Conservation (phyloP, 2,329 filamentous ascomycete genomes). For the Sclerotinia spermophila region DNA sequence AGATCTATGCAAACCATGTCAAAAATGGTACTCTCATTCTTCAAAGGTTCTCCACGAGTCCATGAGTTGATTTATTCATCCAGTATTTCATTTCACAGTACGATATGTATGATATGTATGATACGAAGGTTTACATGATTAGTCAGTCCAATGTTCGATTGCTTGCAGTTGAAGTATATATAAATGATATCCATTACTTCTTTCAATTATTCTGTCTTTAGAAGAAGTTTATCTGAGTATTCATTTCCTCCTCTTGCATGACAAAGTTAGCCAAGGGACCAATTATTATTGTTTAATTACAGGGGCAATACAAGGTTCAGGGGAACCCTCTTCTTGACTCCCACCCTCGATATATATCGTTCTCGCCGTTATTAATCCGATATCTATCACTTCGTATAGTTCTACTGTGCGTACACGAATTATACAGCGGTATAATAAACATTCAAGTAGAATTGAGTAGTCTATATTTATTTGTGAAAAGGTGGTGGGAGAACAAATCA, state of each 20-base stretch:
- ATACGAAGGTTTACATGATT: background rate
- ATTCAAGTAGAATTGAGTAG: background rate
- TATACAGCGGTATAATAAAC: background rate
- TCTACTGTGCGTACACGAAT: background rate
- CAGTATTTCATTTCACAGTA: background rate
- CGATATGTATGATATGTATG: too few species aligned
- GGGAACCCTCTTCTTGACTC: background rate
- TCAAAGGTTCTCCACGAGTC: background rate
- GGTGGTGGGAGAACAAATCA: background rate
- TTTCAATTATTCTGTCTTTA: background rate
- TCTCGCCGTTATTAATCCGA: constrained; percentile 1
- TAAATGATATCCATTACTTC: background rate
- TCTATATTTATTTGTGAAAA: background rate
- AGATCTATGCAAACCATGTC: background rate
- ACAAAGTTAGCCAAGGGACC: background rate
- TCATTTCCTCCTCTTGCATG: background rate
- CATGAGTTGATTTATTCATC: background rate
- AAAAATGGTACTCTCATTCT: background rate
- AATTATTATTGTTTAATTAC: background rate
- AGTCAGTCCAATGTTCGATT: too few species aligned
- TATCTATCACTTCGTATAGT: background rate
- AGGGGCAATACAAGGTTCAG: background rate
- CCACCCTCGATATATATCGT: too few species aligned
- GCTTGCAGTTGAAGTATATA: background rate
- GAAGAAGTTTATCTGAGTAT: background rate